phyloP scores from a whole-genome alignment of 2,329 filamentous ascomycete species.

The Diaporthe sp. region DNA sequence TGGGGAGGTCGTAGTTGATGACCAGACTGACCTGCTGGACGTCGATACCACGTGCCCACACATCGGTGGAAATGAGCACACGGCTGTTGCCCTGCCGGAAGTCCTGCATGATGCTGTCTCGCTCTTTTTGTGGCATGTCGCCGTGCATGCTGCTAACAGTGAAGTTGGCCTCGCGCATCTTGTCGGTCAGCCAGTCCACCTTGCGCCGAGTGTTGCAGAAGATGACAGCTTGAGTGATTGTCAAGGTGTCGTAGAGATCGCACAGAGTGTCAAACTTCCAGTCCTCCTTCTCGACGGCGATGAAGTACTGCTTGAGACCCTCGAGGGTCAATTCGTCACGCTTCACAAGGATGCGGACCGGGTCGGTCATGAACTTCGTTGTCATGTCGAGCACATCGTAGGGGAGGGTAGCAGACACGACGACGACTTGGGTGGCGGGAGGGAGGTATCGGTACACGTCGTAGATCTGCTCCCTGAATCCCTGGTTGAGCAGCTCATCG shows the following conservation, averaged over 20 bases:
- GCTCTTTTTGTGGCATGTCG: constrained; percentile 98
- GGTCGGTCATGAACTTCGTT: constrained; percentile 99
- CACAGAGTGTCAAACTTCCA: constrained; percentile 99
- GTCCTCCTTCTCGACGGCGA: constrained; percentile 99
- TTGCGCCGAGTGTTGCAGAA: constrained; percentile 99
- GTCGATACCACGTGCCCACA: constrained; percentile 99
- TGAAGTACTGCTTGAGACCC: constrained; percentile 99
- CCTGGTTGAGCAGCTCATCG: constrained; percentile 94
- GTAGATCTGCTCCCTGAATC: constrained; percentile 99
- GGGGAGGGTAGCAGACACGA: constrained; percentile 98
- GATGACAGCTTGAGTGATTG: constrained; percentile 99
- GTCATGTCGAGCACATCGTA: constrained; percentile 99
- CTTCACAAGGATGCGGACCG: constrained; percentile 99
- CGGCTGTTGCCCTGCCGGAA: constrained; percentile 99
- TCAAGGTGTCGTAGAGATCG: constrained; percentile 99
- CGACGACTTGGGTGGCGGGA: constrained; percentile 97
- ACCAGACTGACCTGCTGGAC: constrained; percentile 99
- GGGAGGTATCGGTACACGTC: constrained; percentile 99
- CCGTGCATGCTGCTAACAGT: constrained; percentile 99
- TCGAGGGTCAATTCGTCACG: constrained; percentile 99
- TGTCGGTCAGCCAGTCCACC: constrained; percentile 99
- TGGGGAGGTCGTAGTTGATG: constrained; percentile 99
- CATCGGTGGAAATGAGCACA: constrained; percentile 98
- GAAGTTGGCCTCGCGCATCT: constrained; percentile 98
- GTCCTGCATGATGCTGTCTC: constrained; percentile 99